Base-by-base conservation (phyloP, 805 yeast species). In the Wickerhamomyces tratensis region DNA sequence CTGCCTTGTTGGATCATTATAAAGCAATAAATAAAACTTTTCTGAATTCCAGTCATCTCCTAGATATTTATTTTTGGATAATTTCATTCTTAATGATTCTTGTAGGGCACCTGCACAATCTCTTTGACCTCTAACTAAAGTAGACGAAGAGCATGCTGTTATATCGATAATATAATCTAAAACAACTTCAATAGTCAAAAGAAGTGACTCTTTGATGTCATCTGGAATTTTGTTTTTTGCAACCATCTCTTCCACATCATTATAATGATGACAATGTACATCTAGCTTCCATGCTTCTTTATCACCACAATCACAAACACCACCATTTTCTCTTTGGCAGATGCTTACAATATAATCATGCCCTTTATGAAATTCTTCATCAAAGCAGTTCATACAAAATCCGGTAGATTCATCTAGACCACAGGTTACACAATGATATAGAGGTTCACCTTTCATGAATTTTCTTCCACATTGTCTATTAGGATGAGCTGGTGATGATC, bases 331-430 rank as follows among this genome's bases (percentile, higher is more conserved):
- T 41, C 85, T 67, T 37, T 75, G 76, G 44, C 82, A 74, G 7
- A 84, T 76, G 35, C 76, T 68, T 14, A 78, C 73, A 43, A 79
- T 75, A 8, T 84, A 79, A 39, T 77, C 74, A 58, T 89, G 98
- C 38, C 78, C 91, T 33, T 57, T 55, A 60, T 89, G 98, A 43
- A 73, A 69, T 5, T 75, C 77, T 3, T 79, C 76, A 40, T 79
- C 76, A 62, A 69, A 89, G 57, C 98, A 89, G 45, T 72, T 65
- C 10, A 79, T 71, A 58, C 98, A 89, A 9, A 89, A 62, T 0
- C 89, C 95, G 59, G 94, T 83, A 0, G 91, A 79, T 38, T 85
- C 95, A 55, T 86, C 95, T 40, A 72, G 72, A 0, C 86, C 89
- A 62, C 94, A 70, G 33, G 89, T 74, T 33, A 78, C 52, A 56